These are phyloP conservation scores for Fusarium sp. DNA, from an alignment of 2,329 filamentous ascomycete genomes.

Conservation along the genomic window DNA sequence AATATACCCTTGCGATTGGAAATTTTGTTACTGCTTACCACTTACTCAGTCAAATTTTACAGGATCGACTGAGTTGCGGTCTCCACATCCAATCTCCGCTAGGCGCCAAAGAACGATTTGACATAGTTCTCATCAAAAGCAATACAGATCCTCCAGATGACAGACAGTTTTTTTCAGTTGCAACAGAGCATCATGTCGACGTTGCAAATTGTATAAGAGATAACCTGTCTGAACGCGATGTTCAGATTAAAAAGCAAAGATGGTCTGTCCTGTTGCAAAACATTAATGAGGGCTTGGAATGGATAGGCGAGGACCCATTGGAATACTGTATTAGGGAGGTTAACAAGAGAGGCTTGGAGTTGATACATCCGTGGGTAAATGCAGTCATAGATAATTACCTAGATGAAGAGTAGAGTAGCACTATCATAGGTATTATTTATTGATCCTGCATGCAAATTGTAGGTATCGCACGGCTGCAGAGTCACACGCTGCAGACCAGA, in stretches of 20 bases:
- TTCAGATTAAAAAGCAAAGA: accelerated
- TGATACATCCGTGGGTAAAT: neutral
- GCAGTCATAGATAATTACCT: neutral
- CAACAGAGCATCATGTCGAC: neutral
- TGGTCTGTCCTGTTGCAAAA: accelerated
- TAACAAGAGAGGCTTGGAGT: accelerated
- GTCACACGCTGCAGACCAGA: too few relatives aligned
- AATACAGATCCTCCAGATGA: accelerated
- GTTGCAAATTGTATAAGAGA: neutral
- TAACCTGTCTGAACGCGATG: accelerated
- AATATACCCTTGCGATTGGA: accelerated
- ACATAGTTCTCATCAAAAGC: accelerated
- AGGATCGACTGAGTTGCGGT: accelerated
- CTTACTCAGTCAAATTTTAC: neutral
- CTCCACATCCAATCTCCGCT: accelerated
- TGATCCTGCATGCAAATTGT: too few relatives aligned
- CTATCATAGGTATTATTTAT: neutral
- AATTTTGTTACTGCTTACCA: neutral
- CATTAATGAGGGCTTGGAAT: accelerated
- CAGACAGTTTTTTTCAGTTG: neutral
- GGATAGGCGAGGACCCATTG: accelerated
- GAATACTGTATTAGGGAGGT: neutral
- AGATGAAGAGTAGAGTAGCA: neutral
- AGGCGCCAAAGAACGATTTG: neutral
- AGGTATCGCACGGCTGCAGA: too few relatives aligned